phyloP scores from a whole-genome alignment of 2,329 filamentous ascomycete genomes.

The Pyrenochaeta sp. region DNA sequence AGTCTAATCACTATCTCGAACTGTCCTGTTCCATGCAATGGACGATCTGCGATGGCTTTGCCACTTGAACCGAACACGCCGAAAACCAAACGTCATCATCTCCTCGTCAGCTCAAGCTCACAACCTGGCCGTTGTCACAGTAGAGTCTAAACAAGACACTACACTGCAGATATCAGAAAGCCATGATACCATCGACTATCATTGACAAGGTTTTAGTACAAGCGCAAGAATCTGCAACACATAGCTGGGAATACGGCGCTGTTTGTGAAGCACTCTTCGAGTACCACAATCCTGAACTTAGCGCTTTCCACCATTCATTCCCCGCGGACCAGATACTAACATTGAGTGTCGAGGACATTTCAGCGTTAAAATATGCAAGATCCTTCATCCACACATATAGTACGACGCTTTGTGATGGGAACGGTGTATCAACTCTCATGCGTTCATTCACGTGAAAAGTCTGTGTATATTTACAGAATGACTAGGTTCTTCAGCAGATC shows the following conservation, averaged over 20 bases:
- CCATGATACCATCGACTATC: conserved; percentile 63
- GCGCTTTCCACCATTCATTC: conserved; percentile 52
- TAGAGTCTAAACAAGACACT: no score
- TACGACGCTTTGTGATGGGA: conserved; percentile 44
- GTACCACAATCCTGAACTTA: conserved; percentile 46
- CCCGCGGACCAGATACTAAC: conserved; percentile 37
- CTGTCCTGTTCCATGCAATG: no score
- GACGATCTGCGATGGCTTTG: no score
- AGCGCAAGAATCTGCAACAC: conserved; percentile 43
- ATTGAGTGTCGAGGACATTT: conserved; percentile 30
- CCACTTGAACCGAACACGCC: no score
- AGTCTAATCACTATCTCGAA: no score
- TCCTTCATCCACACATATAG: conserved; percentile 41
- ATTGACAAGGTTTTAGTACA: conserved; percentile 32
- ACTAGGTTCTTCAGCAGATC: conserved; percentile 51
- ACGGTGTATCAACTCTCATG: conserved; percentile 27
- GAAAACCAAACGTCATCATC: no score
- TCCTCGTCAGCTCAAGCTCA: no score
- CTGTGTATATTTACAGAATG: background rate
- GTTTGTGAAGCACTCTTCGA: conserved; percentile 54
- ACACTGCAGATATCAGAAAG: background rate
- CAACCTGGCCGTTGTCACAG: no score
- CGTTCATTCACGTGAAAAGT: background rate
- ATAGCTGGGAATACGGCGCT: conserved; percentile 55
- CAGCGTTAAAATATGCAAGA: conserved; percentile 47